A percentile compares a stretch with the other conserved stretches of the same genome.
These are phyloP conservation scores for Aspergillus ostianus DNA, from an alignment of 495 filamentous ascomycete genomes.

Conservation along the genomic window DNA sequence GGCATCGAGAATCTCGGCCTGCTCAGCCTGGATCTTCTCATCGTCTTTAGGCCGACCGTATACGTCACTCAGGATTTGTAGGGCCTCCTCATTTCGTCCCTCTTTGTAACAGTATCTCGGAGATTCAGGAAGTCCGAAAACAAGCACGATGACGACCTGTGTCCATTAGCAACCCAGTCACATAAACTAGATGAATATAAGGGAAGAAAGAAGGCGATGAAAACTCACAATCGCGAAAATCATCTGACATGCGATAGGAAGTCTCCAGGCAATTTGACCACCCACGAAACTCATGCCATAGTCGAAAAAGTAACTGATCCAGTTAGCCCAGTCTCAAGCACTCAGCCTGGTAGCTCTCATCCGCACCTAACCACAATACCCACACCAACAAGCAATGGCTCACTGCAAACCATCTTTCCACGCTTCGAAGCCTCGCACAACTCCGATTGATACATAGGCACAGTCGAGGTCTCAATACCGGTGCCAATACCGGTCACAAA, in stretches of 20 bases:
- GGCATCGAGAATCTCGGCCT: conserved; percentile 42
- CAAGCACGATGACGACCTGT: conserved; percentile 34
- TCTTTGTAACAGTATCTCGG: conserved; percentile 46
- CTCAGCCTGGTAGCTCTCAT: neutral
- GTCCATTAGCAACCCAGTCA: conserved; percentile 3
- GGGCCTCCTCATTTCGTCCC: conserved; percentile 46
- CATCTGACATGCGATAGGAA: conserved; percentile 48
- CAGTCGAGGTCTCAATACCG: conserved; percentile 47
- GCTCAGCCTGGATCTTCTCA: conserved; percentile 44
- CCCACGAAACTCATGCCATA: conserved; percentile 44
- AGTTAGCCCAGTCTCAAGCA: neutral
- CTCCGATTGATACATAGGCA: conserved; percentile 48
- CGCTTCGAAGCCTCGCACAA: conserved; percentile 40
- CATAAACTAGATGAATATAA: neutral
- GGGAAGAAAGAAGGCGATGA: no score
- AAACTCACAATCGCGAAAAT: conserved; percentile 36
- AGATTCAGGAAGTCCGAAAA: conserved; percentile 43
- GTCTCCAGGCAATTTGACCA: conserved; percentile 43
- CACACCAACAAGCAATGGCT: conserved; percentile 42
- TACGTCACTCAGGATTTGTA: conserved; percentile 52
- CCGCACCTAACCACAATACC: conserved; percentile 38
- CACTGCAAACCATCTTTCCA: conserved; percentile 44
- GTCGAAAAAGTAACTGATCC: conserved; percentile 45
- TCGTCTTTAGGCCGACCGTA: conserved; percentile 42
- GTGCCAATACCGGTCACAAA: conserved; percentile 51